Evolutionary conservation across 2,329 filamentous ascomycete genomes (phyloP).

Genomic region (Colletotrichum tamarilloi): DNA sequence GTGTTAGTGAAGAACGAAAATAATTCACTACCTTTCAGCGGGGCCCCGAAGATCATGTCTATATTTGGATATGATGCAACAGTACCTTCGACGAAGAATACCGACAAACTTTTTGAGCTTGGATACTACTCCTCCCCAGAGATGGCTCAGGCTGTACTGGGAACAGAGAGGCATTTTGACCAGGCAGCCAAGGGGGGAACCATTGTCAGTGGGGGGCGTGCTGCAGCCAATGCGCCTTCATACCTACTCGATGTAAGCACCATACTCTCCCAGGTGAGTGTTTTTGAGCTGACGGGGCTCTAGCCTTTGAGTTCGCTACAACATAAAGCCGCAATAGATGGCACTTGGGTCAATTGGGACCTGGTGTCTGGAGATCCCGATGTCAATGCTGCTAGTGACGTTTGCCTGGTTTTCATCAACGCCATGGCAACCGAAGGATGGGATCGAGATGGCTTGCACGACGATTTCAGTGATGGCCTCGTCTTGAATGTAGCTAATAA

Average conservation of each 20-base stretch:
- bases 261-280: neutral
- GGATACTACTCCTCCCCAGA: constrained; percentile 60
- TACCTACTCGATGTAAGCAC: constrained; percentile 59
- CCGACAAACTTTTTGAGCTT: constrained; percentile 54
- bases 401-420: constrained; percentile 77
- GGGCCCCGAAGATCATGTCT: constrained; percentile 65
- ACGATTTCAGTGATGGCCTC: constrained; percentile 72
- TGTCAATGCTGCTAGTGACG: constrained; percentile 62
- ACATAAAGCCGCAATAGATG: constrained; percentile 61
- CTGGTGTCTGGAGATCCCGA: constrained; percentile 58
- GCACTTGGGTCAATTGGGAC: constrained; percentile 71
- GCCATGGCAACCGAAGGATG: constrained; percentile 79
- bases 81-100: constrained; percentile 58
- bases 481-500: constrained; percentile 66
- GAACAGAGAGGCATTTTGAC: constrained; percentile 56
- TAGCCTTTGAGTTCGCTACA: constrained; percentile 69
- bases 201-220: constrained; percentile 62
- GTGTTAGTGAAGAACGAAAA: constrained; percentile 83
- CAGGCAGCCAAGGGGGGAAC: constrained; percentile 63
- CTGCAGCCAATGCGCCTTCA: constrained; percentile 60
- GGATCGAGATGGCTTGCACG: constrained; percentile 69
- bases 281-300: constrained; percentile 37
- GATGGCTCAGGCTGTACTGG: constrained; percentile 57
- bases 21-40: constrained; percentile 69
- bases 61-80: constrained; percentile 74